Evolutionary conservation across 2,329 filamentous ascomycete genomes (phyloP), one percentile per base, ranked within the genome.

Genomic region (Trichoderma hamatum): DNA sequence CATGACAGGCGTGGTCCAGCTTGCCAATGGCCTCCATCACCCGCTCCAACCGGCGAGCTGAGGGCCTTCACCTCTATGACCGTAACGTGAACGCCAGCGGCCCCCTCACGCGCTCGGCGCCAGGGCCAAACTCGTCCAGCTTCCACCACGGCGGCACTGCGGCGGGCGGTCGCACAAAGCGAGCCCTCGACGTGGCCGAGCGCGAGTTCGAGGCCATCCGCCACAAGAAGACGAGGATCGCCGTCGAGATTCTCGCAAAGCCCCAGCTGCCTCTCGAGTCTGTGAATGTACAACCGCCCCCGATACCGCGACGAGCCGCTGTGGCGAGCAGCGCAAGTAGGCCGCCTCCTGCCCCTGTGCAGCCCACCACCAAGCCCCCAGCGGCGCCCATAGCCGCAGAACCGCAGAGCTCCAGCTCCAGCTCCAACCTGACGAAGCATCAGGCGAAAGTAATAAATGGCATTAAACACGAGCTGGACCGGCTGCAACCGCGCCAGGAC

Each of bases 401-500:
- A 30, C 74, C 77, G 54, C 70, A 74, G 64, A 75, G 78, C 63
- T 70, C 72, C 60, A 75, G 72, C 71, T 71, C 81, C 64, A 75
- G 78, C 63, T 71, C 72, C 60, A 75, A 72, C 71, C 71, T 81
- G 65, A 85, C 83, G 72, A 86, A 83, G 77, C 83, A 87, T 71
- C 84, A 85, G 74, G 82, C 85, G 72, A 89, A 89, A 77, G 84
- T 86, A 64, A 84, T 82, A 74, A 88, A 89, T 82, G 87, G 87
- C 72, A 85, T 89, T 71, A 86, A 84, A 75, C 86, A 89, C 76
- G 88, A 90, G 78, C 79, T 89, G 73, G 84, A 86, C 74, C 80
- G 83, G 60, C 77, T 89, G 73, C 85, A 89, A 74, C 84, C 85
- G 43, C 79, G 76, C 61, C 74, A 79, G 30, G 78, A 79, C 51